Evolutionary conservation across 1,139 yeast genomes (phyloP), one percentile per base, ranked within the genome.

Genomic region (Sugiyamaella xylanicola): DNA sequence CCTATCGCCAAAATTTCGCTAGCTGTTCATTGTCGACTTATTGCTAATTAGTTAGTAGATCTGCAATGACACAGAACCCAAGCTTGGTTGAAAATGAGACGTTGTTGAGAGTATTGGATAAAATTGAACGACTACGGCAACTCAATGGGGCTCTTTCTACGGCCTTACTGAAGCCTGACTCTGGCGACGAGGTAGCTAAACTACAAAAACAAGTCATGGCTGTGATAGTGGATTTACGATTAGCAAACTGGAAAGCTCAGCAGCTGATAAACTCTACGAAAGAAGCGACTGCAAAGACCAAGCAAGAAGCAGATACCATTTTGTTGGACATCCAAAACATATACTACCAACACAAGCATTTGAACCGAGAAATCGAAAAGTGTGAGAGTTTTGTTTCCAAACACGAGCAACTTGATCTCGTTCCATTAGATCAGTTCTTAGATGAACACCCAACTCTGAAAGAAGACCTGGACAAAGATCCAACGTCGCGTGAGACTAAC

Each of bases 241-340:
- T 60, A 36, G 52, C 58, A 42, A 68, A 66, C 54, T 59, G 72
- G 60, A 56, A 58, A 13, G 65, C 65, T 3, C 70, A 68, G 45
- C 60, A 60, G 9, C 55, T 58, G 5, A 59, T 63, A 21, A 60
- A 62, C 21, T 41, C 53, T 2, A 59, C 62, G 9, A 63, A 63
- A 53, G 65, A 61, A 11, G 56, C 51, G 5, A 66, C 71, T 3
- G 51, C 56, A 2, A 55, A 52, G n/a, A 60, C 61, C 27, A 64
- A 66, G 49, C 60, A 59, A 29, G 64, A 63, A n/a, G 65, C 68
- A 1, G 74, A 72, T 54, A 54, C 56, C 11, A 57, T 65, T 22
- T 63, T 66, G 36, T 62, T 70, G 15, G 69, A 67, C 22, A 63
- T 70, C 20, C 74, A 71, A 55, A 70, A 72, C 52, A 63, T 70